Conservation (phyloP, 2,329 filamentous ascomycete species). For the Aspergillus sp. region DNA sequence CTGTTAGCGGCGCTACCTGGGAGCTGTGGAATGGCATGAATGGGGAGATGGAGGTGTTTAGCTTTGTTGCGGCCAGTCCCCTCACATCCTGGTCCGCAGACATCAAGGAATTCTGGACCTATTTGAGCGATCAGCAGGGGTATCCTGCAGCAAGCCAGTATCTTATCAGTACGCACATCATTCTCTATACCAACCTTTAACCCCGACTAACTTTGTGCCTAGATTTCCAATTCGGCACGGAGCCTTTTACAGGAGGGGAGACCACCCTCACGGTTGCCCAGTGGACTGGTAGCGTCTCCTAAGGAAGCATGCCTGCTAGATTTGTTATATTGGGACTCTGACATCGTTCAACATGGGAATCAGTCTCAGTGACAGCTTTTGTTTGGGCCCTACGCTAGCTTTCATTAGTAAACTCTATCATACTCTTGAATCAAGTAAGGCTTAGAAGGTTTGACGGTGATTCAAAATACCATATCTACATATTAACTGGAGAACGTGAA, state of each 20-base stretch:
- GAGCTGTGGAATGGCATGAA: conserved; percentile 60
- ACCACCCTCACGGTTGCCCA: conserved; percentile 29
- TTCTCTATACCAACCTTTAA: neutral
- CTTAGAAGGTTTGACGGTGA: no score
- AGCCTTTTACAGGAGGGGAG: conserved; percentile 55
- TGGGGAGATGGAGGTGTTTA: conserved; percentile 54
- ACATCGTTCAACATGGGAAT: no score
- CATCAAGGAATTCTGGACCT: conserved; percentile 55
- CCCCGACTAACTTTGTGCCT: neutral
- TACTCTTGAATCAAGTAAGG: no score
- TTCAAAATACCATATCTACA: no score
- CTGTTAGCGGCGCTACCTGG: conserved; percentile 52
- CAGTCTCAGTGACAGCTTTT: no score
- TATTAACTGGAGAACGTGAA: no score
- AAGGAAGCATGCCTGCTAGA: no score
- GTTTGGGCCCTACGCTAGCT: no score
- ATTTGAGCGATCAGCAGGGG: conserved; percentile 51
- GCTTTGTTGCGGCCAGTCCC: conserved; percentile 50
- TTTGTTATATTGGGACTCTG: no score
- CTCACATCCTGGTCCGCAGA: conserved; percentile 56
- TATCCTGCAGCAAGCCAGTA: conserved; percentile 49
- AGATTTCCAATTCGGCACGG: conserved; percentile 52
- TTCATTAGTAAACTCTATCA: no score
- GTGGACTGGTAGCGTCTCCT: no score
- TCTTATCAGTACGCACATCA: conserved; percentile 43